Evolutionary conservation across 2,329 filamentous ascomycete species (phyloP).

Genomic region (Calonectria crousiana): DNA sequence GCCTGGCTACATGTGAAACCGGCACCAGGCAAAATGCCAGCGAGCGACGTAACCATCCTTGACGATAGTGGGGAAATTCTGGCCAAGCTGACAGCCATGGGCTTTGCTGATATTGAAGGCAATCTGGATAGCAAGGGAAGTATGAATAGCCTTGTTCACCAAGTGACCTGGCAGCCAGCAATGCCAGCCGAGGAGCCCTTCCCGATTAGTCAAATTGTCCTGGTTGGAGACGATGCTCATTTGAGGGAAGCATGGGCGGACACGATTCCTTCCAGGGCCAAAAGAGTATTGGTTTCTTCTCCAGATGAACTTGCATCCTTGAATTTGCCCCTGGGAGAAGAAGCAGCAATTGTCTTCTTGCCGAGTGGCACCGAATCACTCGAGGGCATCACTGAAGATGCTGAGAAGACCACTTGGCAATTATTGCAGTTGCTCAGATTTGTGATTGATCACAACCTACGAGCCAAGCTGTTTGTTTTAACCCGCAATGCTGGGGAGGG

Average conservation of each 20-base stretch:
- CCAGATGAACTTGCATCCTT: background rate
- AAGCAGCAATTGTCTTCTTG: background rate
- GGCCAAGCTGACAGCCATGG: background rate
- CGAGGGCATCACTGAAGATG: background rate
- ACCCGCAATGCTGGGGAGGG: background rate
- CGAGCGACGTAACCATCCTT: background rate
- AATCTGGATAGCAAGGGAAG: background rate
- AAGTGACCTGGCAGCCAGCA: constrained; percentile 3
- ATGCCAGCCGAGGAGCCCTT: background rate
- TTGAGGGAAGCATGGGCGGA: background rate
- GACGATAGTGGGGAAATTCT: background rate
- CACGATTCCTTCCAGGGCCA: background rate
- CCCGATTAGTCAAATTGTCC: background rate
- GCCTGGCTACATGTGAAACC: background rate
- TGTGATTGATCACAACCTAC: background rate
- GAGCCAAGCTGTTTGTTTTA: background rate
- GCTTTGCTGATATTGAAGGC: background rate
- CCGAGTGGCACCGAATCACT: background rate
- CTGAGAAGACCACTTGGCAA: background rate
- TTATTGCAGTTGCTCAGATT: background rate
- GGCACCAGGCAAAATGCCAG: background rate
- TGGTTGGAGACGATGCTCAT: background rate
- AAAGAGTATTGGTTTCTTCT: background rate
- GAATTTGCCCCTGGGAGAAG: background rate
- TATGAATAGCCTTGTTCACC: background rate